Base-by-base conservation (phyloP, 768 basidiomycete species). In the Kondoa malvinella region DNA sequence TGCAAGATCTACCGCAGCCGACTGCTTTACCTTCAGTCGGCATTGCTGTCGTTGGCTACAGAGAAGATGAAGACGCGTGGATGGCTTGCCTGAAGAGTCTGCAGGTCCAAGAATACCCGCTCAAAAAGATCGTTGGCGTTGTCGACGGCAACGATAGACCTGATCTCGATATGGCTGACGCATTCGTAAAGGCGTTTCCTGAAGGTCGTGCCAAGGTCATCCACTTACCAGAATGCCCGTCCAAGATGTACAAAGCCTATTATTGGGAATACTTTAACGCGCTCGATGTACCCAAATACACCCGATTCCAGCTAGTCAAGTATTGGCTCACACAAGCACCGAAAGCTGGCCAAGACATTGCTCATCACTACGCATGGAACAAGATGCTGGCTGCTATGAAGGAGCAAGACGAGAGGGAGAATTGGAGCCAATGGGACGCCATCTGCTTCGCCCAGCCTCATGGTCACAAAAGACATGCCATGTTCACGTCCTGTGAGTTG, bases 91-190 rank as follows among this genome's bases (percentile, higher is more conserved):
- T 62, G 14, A 30, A 62, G 14, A 62, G 60, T 25, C 60, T 62
- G 25, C 60, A 62, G 60, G 34, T 32, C 31, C 60, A 62, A 62
- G 60, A 62, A 62, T 30, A 32, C 60, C 15, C 15, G 2, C 60
- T 34, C 21, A 3, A 34, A 2, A 62, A 32, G 31, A 27, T 62
- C 25, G 60, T 62, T 34, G 60, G 60, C 15, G 60, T 62, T 12
- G 60, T 62, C n/a, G 60, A 62, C n/a, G 60, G 60, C 34, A 30
- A 62, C 16, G 60, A 62, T 62, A 34, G 60, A 14, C 60, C 60
- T 34, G 60, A 62, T 62, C 60, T 32, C 21, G 31, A 30, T 21
- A 62, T 62, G 60, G 60, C 60, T 27, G 31, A 62, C 12, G 60
- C 31, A 30, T 62, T 62, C n/a, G 60, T 34, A 27, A 27, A 30